Evolutionary conservation across 225 moss, liverwort and hornwort genomes (phyloP), one percentile per base, ranked within the genome.

Genomic region (Asterella californica): DNA sequence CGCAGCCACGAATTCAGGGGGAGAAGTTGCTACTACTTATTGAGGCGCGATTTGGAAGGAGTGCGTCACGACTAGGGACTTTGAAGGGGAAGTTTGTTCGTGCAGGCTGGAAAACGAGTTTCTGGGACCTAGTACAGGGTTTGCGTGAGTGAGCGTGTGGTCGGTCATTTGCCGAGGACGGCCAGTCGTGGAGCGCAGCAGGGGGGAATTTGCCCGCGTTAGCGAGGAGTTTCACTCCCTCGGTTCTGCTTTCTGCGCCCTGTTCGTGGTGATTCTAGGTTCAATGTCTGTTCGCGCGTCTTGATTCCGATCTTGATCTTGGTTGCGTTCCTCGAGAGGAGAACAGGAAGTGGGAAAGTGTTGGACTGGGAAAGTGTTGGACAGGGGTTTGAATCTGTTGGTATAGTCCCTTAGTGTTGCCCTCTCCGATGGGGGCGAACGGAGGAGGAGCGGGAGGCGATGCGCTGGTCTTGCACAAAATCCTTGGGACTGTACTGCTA

Each of bases 401-500:
- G 60, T 33, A 49, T 61, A 37, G 18, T 36, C 15, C 29, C 37
- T 64, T 18, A 24, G n/a, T 64, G n/a, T 10, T 46, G 77, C 63
- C 64, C 64, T 77, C 64, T 63, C 24, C 77, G 66, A 86, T 86
- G 86, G 80, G 80, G 75, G 45, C 46, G 9, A 75, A 69, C 10
- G 86, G 76, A 54, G 82, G 80, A 66, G 83, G 77, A 34, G 76
- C 74, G 78, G 50, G 66, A 65, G 80, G 79, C 21, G 87, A 87
- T 22, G 82, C 84, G 29, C 72, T 87, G 29, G 65, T 87, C 21
- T 59, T 84, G 42, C 87, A 84, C 67, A 87, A 84, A 75, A 77
- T 87, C 53, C 15, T 87, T 21, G 87, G 87, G 49, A 84, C 84
- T 34, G 82, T 87, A 68, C 37, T 87, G 29, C 17, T 87, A 27